These are phyloP conservation scores for Phytopythium cucurbitacearum DNA, from an alignment of 352 stramenopile species.

Conservation along the genomic window DNA sequence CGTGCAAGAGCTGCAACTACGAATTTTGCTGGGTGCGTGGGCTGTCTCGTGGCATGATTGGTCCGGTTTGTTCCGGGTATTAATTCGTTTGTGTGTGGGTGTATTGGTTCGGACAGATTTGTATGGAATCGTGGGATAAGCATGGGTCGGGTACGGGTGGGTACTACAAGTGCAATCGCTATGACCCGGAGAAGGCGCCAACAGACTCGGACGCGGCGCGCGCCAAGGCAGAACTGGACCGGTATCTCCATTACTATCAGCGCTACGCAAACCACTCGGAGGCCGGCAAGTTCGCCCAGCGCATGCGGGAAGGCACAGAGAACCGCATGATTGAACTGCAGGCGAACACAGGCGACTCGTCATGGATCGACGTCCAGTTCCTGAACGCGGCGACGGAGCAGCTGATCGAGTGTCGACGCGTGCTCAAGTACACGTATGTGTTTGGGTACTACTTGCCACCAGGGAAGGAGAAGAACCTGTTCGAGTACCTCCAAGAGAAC, in stretches of 20 bases:
- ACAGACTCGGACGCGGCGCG: constrained; percentile 85
- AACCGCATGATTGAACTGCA: constrained; percentile 95
- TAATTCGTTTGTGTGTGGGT: neutral
- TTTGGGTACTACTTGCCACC: constrained; percentile 93
- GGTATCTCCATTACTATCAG: constrained; percentile 99
- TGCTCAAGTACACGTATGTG: constrained; percentile 98
- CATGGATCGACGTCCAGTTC: constrained; percentile 99
- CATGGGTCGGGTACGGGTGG: constrained; percentile 95
- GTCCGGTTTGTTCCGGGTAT: constrained; percentile 12
- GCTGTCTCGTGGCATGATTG: too few relatives aligned
- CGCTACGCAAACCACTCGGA: constrained; percentile 96
- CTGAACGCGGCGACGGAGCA: constrained; percentile 95
- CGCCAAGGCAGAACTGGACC: constrained; percentile 96
- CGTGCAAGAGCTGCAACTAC: constrained; percentile 88
- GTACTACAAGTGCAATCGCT: constrained; percentile 99
- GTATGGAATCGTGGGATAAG: constrained; percentile 95
- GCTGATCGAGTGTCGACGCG: constrained; percentile 96
- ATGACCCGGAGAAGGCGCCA: constrained; percentile 61
- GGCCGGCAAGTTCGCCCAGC: constrained; percentile 96
- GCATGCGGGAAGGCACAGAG: constrained; percentile 95
- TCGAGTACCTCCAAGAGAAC: constrained; percentile 93
- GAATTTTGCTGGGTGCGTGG: constrained; percentile 97
- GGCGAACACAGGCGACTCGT: constrained; percentile 85
- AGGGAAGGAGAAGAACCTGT: constrained; percentile 91
- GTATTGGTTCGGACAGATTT: constrained; percentile 52